Base-by-base conservation (phyloP, 2,329 filamentous ascomycete genomes). In the Rutstroemia sp. region DNA sequence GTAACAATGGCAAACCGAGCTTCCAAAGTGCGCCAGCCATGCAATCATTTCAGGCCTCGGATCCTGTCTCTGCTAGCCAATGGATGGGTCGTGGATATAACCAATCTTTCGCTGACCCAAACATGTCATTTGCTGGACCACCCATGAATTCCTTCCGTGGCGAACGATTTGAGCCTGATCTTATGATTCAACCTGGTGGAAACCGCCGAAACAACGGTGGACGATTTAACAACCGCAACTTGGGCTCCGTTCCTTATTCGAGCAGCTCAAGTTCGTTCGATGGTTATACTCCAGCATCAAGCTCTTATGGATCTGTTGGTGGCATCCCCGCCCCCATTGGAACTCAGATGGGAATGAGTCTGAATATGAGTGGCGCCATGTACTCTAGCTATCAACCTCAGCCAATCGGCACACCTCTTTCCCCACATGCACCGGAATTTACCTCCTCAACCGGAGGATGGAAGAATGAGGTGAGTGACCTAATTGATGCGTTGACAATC, bases 351-450 rank as follows among this genome's bases (percentile, higher is more conserved):
- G 58, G 60, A 23, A 64, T 66, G 49, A 58, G 58, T 27, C 48
- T 61, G 46, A 54, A 52, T 38, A 52, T 60, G 30, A 53, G 57
- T 58, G 21, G 47, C 27, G 56, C 66, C 65, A 58, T 71, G 48
- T 69, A 64, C 59, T 58, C 21, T 67, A 77, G 67, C 63, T 71
- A 71, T 74, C 71, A 81, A 73, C 61, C 71, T 63, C 80, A 80
- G 61, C 75, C 81, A 25, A 77, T 81, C 59, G 81, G 83, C 25
- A 88, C 85, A 18, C 77, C 84, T 7, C 75, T 91, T 44, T 90
- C 87, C 18, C 86, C 87, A 12, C 83, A 88, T 62, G 87, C 87
- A 25, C 85, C 81, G 4, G 87, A 91, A 67, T 91, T 91, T 64
- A 88, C 83, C 12, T 80, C 83, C 4, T 73, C 74, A 25, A 71